These are phyloP conservation scores for Trichoderma guizhouense DNA, from an alignment of 2,329 filamentous ascomycete species.

Conservation along the genomic window DNA sequence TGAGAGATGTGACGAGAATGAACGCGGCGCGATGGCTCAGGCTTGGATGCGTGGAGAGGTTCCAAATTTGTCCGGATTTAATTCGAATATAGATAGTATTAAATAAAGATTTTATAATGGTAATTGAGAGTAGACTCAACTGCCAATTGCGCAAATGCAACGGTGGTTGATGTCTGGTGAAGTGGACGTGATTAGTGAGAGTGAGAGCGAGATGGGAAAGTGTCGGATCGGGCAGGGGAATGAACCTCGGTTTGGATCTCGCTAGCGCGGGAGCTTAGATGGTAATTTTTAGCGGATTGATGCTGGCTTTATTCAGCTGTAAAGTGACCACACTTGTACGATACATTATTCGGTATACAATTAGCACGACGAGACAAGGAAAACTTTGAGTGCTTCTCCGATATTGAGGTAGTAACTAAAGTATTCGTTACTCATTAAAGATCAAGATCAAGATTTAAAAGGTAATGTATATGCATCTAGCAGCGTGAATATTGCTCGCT, in stretches of 20 bases:
- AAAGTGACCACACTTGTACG: not conserved
- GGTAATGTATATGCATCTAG: too few relatives aligned
- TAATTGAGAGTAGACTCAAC: not conserved
- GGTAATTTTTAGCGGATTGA: not conserved
- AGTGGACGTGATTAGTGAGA: not conserved
- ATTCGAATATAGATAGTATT: too few relatives aligned
- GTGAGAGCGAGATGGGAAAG: not conserved
- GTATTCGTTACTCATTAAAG: not conserved
- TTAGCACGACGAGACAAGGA: not conserved
- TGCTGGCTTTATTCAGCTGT: not conserved
- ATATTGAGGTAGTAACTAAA: not conserved
- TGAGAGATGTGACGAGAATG: too few relatives aligned
- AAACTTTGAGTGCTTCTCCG: not conserved
- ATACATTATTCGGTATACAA: not conserved
- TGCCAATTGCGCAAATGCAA: not conserved
- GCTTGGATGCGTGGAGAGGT: not conserved
- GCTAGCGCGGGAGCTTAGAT: not conserved
- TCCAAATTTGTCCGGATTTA: not conserved
- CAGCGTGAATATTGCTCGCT: too few relatives aligned
- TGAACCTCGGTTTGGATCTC: not conserved
- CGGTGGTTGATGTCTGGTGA: not conserved
- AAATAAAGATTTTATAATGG: not conserved
- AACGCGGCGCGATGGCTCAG: too few relatives aligned
- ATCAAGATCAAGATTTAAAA: too few relatives aligned
- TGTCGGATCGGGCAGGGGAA: not conserved